These are phyloP conservation scores for Cytospora schulzeri DNA, from an alignment of 2,329 filamentous ascomycete species.

Conservation along the genomic window DNA sequence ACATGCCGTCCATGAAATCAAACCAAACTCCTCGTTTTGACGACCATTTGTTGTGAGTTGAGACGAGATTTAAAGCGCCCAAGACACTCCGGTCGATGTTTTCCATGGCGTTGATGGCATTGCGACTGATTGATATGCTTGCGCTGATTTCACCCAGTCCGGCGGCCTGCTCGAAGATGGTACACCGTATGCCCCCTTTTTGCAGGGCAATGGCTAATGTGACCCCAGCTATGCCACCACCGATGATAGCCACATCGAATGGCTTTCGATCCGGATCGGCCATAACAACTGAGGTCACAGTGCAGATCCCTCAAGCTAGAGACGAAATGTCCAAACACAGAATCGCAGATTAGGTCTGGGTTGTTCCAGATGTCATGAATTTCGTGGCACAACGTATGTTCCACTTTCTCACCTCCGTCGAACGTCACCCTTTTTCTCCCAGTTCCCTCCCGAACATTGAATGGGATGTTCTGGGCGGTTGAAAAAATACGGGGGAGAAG, in stretches of 20 bases:
- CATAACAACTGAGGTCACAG: too few species aligned
- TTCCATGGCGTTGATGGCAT: conserved; percentile 38
- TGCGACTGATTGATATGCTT: conserved; percentile 41
- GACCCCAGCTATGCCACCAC: conserved; percentile 44
- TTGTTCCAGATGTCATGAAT: too few species aligned
- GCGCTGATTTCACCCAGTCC: conserved; percentile 42
- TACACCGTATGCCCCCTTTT: conserved; percentile 36
- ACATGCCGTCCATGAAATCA: conserved; percentile 33
- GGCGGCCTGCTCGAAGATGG: conserved; percentile 41
- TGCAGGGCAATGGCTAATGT: conserved; percentile 39
- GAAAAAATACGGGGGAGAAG: too few species aligned
- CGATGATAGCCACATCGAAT: conserved; percentile 42
- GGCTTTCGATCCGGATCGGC: conserved; percentile 23
- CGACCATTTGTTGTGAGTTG: conserved; percentile 33
- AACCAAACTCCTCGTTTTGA: conserved; percentile 33
- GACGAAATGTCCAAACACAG: too few species aligned
- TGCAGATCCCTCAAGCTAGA: too few species aligned
- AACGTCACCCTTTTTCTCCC: too few species aligned
- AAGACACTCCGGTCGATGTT: conserved; percentile 35
- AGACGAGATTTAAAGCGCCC: conserved; percentile 35
- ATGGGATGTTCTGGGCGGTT: too few species aligned
- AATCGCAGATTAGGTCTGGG: too few species aligned
- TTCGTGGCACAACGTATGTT: too few species aligned
- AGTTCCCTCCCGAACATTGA: too few species aligned
- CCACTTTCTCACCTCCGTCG: too few species aligned